Conservation (phyloP, 73 alveolate species). For the Symbiodinium natans region DNA sequence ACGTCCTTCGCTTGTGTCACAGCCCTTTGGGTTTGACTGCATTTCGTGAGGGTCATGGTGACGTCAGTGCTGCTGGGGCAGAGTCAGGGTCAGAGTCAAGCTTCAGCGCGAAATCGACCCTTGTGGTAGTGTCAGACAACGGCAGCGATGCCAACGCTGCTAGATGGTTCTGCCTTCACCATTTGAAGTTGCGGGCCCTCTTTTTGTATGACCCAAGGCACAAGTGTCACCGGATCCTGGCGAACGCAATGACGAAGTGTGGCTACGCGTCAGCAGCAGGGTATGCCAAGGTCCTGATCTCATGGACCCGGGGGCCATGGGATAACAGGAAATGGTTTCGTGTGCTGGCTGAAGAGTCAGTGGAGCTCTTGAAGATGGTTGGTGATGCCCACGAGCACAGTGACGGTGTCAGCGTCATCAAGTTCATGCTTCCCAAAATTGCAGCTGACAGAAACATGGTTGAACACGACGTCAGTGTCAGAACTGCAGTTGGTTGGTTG, state of each 20-base stretch:
- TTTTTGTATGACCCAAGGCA: not conserved
- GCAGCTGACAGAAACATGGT: too few relatives aligned
- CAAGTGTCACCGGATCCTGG: not conserved
- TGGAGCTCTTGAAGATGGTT: not conserved
- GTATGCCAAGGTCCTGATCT: not conserved
- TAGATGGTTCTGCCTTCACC: not conserved
- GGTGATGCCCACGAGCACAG: not conserved
- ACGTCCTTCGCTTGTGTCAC: not conserved
- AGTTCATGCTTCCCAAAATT: too few relatives aligned
- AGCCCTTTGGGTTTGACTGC: not conserved
- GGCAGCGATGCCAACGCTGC: not conserved
- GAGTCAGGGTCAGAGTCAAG: not conserved
- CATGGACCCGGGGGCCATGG: conserved; percentile 7
- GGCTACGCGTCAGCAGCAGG: not conserved
- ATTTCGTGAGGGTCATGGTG: too few relatives aligned
- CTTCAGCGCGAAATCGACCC: not conserved
- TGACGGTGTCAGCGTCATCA: not conserved
- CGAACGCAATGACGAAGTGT: not conserved
- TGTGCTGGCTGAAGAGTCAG: not conserved
- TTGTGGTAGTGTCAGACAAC: not conserved
- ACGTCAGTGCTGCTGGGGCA: not conserved
- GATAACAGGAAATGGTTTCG: not conserved
- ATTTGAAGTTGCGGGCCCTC: not conserved
- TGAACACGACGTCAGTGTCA: too few relatives aligned
- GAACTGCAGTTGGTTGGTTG: too few relatives aligned